Base-by-base conservation (phyloP, 2,329 filamentous ascomycete genomes). In the Ascochyta lentis region DNA sequence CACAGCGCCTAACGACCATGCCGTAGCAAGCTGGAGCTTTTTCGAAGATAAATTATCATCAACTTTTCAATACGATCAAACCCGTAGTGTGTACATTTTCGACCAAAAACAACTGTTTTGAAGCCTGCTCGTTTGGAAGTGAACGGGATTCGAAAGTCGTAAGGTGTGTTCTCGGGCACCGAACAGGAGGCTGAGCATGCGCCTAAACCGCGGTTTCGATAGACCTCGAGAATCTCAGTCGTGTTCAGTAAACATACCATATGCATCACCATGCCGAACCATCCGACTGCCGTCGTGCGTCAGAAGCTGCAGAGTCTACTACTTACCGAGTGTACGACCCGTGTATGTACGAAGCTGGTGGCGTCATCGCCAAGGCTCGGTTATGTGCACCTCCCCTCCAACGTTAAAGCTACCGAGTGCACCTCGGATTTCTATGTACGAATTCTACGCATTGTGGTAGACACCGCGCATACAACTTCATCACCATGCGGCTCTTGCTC, bases 151-250 rank as follows among this genome's bases (percentile, higher is more conserved):
- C 12, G 15, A 19, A 19, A 26, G 19, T 15, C n/a, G 38, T 40
- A 15, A 29, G 16, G 27, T 6, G 15, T 15, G 35, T 22, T n/a
- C 33, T 51, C 47, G 53, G 53, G n/a, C 16, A 47, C 53, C 53
- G 53, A 56, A 39, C 16, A 16, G n/a, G 33, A 26, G 53, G 53
- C 53, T 50, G 53, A 48, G 53, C 37, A 47, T 13, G n/a, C 6
- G 26, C 16, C 23, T 19, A 33, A 23, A 27, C 40, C 40, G 45
- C 37, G 24, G 37, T 35, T 22, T 35, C 16, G 6, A 7, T 29
- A 4, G 29, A 31, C 29, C 10, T 31, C 29, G 12, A 31, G 12
- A 31, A 13, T 15, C 12, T 15, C 12, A 13, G 29, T 12, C 19
- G 19, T 19, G 23, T n/a, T 23, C 29, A 8, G 23, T 23, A n/a